phyloP scores from a whole-genome alignment of 805 yeast species.

The Candida quercuum region DNA sequence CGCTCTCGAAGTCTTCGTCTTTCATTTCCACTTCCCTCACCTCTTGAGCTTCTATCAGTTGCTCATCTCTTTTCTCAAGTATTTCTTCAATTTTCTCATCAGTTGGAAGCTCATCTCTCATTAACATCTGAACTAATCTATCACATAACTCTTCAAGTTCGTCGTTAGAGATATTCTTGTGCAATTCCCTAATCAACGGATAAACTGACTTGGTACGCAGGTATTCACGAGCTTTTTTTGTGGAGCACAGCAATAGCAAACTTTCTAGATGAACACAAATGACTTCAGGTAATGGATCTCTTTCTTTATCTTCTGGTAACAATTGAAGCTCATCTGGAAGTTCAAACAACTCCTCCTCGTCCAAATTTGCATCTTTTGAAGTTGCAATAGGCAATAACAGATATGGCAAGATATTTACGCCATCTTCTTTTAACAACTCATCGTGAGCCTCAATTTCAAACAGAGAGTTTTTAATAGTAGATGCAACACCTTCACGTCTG shows the following conservation, averaged over 20 bases:
- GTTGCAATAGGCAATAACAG: slow-evolving; percentile 76
- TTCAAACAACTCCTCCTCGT: slow-evolving; percentile 80
- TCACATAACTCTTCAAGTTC: slow-evolving; percentile 68
- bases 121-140: slow-evolving; percentile 79
- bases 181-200: slow-evolving; percentile 81
- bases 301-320: slow-evolving; percentile 64
- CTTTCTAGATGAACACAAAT: slow-evolving; percentile 74
- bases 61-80: slow-evolving; percentile 41
- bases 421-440: slow-evolving; percentile 50
- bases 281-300: slow-evolving; percentile 68
- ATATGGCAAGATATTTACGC: slow-evolving; percentile 74
- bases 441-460: slow-evolving; percentile 73
- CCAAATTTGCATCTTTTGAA: slow-evolving; percentile 62
- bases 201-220: slow-evolving; percentile 81
- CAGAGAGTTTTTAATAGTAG: slow-evolving; percentile 83
- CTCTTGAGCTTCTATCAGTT: slow-evolving; percentile 33
- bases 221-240: slow-evolving; percentile 65
- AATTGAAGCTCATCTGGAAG: slow-evolving; percentile 87
- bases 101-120: slow-evolving; percentile 78
- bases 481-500: slow-evolving; percentile 89
- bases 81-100: slow-evolving; percentile 41
- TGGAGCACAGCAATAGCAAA: slow-evolving; percentile 71
- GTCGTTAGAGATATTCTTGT: slow-evolving; percentile 46
- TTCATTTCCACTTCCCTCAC: slow-evolving; percentile 28
- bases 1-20: slow-evolving; percentile 14